Evolutionary conservation across 768 basidiomycete species (phyloP), one percentile per base, ranked within the genome.

Genomic region (Kockovaella imperatae): DNA sequence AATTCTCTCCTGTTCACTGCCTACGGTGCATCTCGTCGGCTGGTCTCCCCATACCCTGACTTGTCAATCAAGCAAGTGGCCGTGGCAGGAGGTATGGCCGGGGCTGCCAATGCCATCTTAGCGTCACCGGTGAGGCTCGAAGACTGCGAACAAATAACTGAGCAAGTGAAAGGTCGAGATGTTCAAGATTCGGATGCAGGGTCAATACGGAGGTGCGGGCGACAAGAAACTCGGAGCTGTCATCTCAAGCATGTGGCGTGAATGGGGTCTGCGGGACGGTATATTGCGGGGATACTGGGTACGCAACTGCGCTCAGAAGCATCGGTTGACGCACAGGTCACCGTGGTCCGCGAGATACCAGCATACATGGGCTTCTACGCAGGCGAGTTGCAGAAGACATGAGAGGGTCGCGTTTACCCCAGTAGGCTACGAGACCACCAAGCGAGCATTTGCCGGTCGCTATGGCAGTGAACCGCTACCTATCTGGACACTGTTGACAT

Each of bases 281-380:
- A 77, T 97, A 43, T 95, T 99, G 91, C 76, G 95, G 17, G 95
- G 95, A 1, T 97, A 89, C 68, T 96, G 93, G 93, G 90, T 88
- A 52, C 48, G 75, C 61, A 8, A 17, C 25, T 4, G 30, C 20
- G 4, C 34, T 29, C 28, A 11, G 15, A 6, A 14, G 32, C 17
- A 3, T 26, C 29, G 34, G 29, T 11, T 3, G 25, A 31, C 17
- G 24, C 17, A 15, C 4, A 91, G 89, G 77, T 89, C 11, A 97
- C 95, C 0, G 80, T 96, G 17, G 81, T 82, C 0, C 77, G 91
- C 57, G 95, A 99, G 71, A 89, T 97, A 29, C 95, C 95, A 2
- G 93, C 90, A 7, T 96, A 96, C 66, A 90, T 91, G 26, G 89
- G 86, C 81, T 85, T 70, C 45, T 70, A 70, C 35, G 60, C 67